These are phyloP conservation scores for Suillus occidentalis DNA, from an alignment of 768 basidiomycete species.

Conservation along the genomic window DNA sequence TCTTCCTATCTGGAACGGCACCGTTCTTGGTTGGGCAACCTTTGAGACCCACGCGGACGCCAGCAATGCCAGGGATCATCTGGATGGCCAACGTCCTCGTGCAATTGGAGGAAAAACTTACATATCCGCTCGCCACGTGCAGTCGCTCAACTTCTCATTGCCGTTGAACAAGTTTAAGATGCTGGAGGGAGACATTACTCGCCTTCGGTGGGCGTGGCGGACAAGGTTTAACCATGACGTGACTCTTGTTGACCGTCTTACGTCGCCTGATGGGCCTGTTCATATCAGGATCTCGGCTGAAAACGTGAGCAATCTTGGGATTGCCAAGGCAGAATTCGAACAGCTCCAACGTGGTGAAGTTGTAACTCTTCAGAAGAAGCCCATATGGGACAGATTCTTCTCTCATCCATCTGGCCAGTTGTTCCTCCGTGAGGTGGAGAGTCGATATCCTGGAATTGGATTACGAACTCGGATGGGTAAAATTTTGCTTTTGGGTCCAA, in stretches of 20 bases:
- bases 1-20: constrained; percentile 50
- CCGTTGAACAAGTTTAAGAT: constrained; percentile 36
- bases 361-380: constrained; percentile 48
- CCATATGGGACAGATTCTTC: constrained; percentile 71
- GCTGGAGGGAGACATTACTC: constrained; percentile 45
- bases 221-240: constrained; percentile 31
- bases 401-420: constrained; percentile 35
- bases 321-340: constrained; percentile 62
- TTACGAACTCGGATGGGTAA: constrained; percentile 38
- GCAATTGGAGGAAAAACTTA: constrained; percentile 43
- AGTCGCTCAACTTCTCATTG: constrained; percentile 50
- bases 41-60: constrained; percentile 57
- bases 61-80: constrained; percentile 42
- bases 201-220: constrained; percentile 40
- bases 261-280: constrained; percentile 21
- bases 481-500: constrained; percentile 52
- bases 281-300: constrained; percentile 51
- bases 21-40: constrained; percentile 53
- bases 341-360: constrained; percentile 62
- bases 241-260: constrained; percentile 18
- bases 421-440: constrained; percentile 49
- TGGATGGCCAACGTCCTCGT: constrained; percentile 48
- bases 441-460: constrained; percentile 36
- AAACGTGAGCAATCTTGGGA: constrained; percentile 48
- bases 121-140: constrained; percentile 54